Conservation (phyloP, 805 yeast species). For the Ascoidea rubescens region DNA sequence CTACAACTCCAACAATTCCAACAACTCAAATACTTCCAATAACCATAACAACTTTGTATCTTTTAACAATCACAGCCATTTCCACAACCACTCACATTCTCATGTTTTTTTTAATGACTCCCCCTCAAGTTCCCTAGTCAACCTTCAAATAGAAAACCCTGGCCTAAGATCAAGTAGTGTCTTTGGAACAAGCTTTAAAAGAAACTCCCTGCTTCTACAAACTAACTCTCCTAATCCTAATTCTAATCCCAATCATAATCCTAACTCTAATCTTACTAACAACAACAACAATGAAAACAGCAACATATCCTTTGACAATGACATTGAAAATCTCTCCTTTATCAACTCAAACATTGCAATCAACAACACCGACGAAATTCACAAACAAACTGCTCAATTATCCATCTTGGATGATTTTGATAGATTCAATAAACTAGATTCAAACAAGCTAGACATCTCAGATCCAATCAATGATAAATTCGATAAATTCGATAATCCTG, state of each 20-base stretch:
- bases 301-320: background rate
- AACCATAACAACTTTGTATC: no score
- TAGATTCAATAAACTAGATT: no score
- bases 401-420: background rate
- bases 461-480: no score
- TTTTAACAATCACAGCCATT: no score
- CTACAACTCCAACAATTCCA: no score
- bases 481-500: background rate
- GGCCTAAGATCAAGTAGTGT: background rate
- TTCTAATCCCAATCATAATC: background rate
- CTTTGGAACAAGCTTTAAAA: background rate
- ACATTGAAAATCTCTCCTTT: no score
- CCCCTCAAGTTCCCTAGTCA: background rate
- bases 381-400: background rate
- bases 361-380: background rate
- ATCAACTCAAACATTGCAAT: no score
- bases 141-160: background rate
- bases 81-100: no score
- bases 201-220: no score
- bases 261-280: background rate
- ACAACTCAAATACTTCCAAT: no score
- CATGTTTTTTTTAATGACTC: background rate
- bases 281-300: no score
- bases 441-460: background rate
- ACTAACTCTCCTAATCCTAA: background rate